A percentile compares a stretch with the other conserved stretches of the same genome.
phyloP scores from a whole-genome alignment of 2,329 filamentous ascomycete species.

The Sporothrix brunneoviolacea region DNA sequence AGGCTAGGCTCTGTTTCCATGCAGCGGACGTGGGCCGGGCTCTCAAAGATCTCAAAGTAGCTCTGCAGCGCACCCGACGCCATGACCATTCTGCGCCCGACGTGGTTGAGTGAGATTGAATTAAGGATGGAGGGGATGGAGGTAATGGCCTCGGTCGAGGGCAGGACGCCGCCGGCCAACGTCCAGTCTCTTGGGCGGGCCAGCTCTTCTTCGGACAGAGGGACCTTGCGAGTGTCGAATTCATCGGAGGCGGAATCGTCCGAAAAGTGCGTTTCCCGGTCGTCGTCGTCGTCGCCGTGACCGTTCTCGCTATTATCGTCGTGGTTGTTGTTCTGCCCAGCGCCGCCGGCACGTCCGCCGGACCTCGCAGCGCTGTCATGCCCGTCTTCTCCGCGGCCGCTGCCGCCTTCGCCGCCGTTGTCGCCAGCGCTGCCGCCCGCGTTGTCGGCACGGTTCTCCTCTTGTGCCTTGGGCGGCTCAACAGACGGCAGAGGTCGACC shows the following conservation, averaged over 20 bases:
- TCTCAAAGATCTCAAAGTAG: constrained; percentile 96
- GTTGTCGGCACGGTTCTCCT: neutral
- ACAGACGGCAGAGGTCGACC: constrained; percentile 37
- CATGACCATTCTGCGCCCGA: constrained; percentile 81
- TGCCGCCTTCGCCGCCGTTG: constrained; percentile 23
- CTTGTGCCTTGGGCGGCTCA: neutral
- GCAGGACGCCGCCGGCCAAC: constrained; percentile 67
- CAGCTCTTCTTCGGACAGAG: constrained; percentile 45
- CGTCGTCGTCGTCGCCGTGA: constrained; percentile 28
- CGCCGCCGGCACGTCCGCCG: neutral
- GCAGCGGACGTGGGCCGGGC: constrained; percentile 76
- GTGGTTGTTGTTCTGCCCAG: constrained; percentile 15
- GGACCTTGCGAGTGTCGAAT: constrained; percentile 40
- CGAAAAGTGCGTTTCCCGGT: constrained; percentile 31
- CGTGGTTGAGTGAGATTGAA: constrained; percentile 85
- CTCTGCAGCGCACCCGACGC: constrained; percentile 74
- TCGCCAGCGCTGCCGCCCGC: neutral
- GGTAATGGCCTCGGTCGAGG: constrained; percentile 82
- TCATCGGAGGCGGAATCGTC: constrained; percentile 26
- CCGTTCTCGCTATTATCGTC: neutral
- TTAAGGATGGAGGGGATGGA: constrained; percentile 84
- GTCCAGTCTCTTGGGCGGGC: constrained; percentile 35
- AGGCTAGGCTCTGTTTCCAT: constrained; percentile 66
- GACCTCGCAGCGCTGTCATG: constrained; percentile 5
- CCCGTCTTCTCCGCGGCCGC: constrained; percentile 21